These are phyloP conservation scores for Aspergillus incahuasiensis DNA, from an alignment of 495 filamentous ascomycete genomes.

Conservation along the genomic window DNA sequence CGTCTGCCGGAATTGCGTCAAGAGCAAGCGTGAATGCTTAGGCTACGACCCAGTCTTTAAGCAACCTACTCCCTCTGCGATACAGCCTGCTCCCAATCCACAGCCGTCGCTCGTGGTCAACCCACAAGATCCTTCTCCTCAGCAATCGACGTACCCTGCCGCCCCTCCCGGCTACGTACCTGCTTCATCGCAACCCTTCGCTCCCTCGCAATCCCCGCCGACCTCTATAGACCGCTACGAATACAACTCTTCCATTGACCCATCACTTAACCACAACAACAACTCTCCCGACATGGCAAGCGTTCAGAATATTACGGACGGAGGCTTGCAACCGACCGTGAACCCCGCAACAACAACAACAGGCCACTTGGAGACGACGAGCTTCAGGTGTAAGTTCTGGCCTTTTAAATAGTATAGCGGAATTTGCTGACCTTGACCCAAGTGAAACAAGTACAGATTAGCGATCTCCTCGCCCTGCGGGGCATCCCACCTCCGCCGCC, in stretches of 20 bases:
- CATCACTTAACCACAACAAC: conserved; percentile 53
- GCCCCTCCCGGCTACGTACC: conserved; percentile 56
- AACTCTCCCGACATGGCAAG: conserved; percentile 29
- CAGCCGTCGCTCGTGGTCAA: conserved; percentile 45
- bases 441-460: conserved; percentile 70
- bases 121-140: conserved; percentile 37
- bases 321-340: conserved; percentile 26
- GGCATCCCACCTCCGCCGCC: conserved; percentile 57
- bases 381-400: conserved; percentile 35
- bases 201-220: conserved; percentile 46
- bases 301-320: conserved; percentile 34
- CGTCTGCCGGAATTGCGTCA: conserved; percentile 93
- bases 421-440: conserved; percentile 2
- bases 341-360: conserved; percentile 26
- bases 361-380: conserved; percentile 24
- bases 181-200: conserved; percentile 58
- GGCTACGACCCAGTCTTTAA: conserved; percentile 99
- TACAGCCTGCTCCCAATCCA: conserved; percentile 68
- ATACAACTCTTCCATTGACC: conserved; percentile 69
- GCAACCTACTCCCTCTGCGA: conserved; percentile 68
- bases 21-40: conserved; percentile 94
- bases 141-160: conserved; percentile 37
- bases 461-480: conserved; percentile 67
- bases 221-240: conserved; percentile 41
- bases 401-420: background rate